A percentile compares a stretch with the other conserved stretches of the same genome.
Evolutionary conservation across 2,329 filamentous ascomycete genomes (phyloP).

Genomic region (Lasiodiplodia sp.): DNA sequence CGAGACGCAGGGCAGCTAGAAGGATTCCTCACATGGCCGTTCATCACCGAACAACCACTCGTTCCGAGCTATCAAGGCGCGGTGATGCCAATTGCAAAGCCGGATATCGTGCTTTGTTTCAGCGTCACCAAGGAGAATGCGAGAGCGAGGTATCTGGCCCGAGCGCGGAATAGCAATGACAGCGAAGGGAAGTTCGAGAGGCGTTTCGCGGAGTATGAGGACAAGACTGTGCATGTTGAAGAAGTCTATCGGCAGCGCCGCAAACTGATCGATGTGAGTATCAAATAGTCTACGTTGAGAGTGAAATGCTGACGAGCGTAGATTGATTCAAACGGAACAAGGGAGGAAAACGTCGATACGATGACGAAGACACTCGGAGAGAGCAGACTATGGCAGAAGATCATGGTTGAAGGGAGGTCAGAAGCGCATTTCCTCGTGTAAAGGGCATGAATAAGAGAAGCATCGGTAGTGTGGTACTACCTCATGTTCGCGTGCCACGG

Average conservation of each 20-base stretch:
- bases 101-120: slow-evolving; percentile 20
- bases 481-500: neutral
- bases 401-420: neutral
- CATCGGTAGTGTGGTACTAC: neutral
- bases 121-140: neutral
- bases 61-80: neutral
- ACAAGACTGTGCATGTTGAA: neutral
- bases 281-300: neutral
- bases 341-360: slow-evolving; percentile 1
- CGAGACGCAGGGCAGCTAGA: slow-evolving; percentile 25
- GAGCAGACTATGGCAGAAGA: neutral
- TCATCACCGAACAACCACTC: neutral
- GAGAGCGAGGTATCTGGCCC: neutral
- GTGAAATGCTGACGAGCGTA: neutral
- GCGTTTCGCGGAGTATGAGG: slow-evolving; percentile 12
- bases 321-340: slow-evolving; percentile 10
- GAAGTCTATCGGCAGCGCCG: neutral
- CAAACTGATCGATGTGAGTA: neutral
- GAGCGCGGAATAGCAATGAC: slow-evolving; percentile 6
- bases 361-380: neutral
- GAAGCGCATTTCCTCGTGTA: neutral
- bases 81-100: neutral
- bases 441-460: neutral
- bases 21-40: slow-evolving; percentile 1
- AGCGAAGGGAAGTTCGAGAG: slow-evolving; percentile 17